Percentiles rank a stretch among this genome's conserved stretches.
Conservation (phyloP, 2,329 filamentous ascomycete species). For the Trichoderma sp. region DNA sequence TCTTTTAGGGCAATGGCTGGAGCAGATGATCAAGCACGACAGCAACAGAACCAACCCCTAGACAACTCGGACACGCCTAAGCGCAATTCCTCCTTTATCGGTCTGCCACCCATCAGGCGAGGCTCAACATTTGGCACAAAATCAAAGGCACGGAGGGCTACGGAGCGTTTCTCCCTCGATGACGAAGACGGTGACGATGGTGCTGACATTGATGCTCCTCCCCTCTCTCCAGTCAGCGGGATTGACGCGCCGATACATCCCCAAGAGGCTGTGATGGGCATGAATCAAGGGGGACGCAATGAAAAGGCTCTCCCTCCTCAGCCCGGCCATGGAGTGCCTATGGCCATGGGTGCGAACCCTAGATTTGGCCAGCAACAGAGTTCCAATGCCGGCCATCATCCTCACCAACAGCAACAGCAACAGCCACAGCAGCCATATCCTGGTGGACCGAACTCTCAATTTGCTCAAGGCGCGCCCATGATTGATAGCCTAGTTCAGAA, state of each 20-base stretch:
- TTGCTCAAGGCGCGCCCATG: conserved; percentile 15
- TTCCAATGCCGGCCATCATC: background rate
- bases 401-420: background rate
- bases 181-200: conserved; percentile 38
- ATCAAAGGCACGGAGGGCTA: conserved; percentile 35
- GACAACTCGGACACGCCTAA: conserved; percentile 33
- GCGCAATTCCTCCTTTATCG: conserved; percentile 52
- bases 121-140: conserved; percentile 54
- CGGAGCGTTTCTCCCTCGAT: conserved; percentile 33
- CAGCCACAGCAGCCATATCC: background rate
- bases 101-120: conserved; percentile 58
- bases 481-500: conserved; percentile 40
- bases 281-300: background rate
- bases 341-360: background rate
- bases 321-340: background rate
- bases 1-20: conserved; percentile 5
- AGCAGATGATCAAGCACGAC: conserved; percentile 14
- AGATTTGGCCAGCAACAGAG: background rate
- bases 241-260: background rate
- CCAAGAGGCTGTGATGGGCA: background rate
- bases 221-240: background rate
- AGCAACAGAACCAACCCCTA: conserved; percentile 5
- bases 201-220: background rate
- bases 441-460: background rate
- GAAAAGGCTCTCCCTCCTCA: background rate